Evolutionary conservation across 306 rosid genomes (phyloP).

Genomic region (Crotalaria pallida): DNA sequence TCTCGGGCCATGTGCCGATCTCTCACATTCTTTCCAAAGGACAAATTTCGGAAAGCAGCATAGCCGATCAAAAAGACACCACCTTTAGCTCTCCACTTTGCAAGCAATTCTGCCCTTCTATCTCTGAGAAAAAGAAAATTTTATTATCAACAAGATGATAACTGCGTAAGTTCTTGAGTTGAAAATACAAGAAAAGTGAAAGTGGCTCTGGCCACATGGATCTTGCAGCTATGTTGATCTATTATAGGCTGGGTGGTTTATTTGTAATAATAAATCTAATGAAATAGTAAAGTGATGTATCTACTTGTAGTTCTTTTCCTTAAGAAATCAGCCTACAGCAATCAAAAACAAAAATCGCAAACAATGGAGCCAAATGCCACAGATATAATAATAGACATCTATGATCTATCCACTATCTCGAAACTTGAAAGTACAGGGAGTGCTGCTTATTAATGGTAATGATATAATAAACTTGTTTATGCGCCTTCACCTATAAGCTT

Average conservation of each 20-base stretch:
- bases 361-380: background rate
- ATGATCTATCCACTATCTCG: background rate
- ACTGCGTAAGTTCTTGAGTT: background rate
- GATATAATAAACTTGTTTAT: too few relatives aligned
- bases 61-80: slow-evolving; percentile 92
- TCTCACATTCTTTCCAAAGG: slow-evolving; percentile 78
- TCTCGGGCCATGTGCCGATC: slow-evolving; percentile 68
- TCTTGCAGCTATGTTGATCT: background rate
- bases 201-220: background rate
- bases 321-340: background rate
- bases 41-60: slow-evolving; percentile 77
- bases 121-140: slow-evolving; percentile 56
- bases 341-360: background rate
- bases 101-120: slow-evolving; percentile 67
- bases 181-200: background rate
- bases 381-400: background rate
- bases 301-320: background rate
- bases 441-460: background rate
- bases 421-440: background rate
- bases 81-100: slow-evolving; percentile 92
- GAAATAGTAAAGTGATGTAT: background rate
- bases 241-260: background rate
- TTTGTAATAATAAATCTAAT: background rate
- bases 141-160: slow-evolving; percentile 8
- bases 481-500: background rate